Evolutionary conservation across 306 rosid species (phyloP).

Genomic region (Ormosia emarginata): DNA sequence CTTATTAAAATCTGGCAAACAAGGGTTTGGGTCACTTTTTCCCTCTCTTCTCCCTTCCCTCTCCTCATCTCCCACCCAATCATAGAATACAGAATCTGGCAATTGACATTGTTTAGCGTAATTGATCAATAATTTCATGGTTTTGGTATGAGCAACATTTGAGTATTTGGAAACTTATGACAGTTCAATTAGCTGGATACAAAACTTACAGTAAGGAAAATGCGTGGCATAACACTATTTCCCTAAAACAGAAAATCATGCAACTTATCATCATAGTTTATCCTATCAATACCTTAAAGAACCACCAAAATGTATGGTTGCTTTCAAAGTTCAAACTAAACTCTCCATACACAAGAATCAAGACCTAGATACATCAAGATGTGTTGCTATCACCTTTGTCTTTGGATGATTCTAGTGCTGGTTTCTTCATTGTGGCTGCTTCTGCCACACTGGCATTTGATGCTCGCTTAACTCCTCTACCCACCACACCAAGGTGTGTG

Average conservation of each 20-base stretch:
- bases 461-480: conserved; percentile 93
- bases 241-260: neutral
- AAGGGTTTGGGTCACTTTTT: no score
- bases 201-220: neutral
- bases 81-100: no score
- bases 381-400: conserved; percentile 49
- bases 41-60: no score
- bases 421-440: conserved; percentile 58
- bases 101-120: neutral
- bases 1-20: no score
- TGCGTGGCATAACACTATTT: conserved; percentile 2
- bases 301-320: neutral
- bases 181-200: neutral
- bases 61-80: no score
- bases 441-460: conserved; percentile 45
- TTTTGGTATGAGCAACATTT: neutral
- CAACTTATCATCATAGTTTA: conserved; percentile 4
- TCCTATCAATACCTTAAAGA: conserved; percentile 16
- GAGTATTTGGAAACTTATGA: neutral
- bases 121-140: neutral
- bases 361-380: conserved; percentile 38
- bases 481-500: conserved; percentile 95
- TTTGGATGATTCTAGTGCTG: conserved; percentile 50
- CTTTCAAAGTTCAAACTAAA: conserved; percentile 23
- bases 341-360: conserved; percentile 14